Conservation (phyloP, 1,284 basidiomycete species). For the Naganishia albida region DNA sequence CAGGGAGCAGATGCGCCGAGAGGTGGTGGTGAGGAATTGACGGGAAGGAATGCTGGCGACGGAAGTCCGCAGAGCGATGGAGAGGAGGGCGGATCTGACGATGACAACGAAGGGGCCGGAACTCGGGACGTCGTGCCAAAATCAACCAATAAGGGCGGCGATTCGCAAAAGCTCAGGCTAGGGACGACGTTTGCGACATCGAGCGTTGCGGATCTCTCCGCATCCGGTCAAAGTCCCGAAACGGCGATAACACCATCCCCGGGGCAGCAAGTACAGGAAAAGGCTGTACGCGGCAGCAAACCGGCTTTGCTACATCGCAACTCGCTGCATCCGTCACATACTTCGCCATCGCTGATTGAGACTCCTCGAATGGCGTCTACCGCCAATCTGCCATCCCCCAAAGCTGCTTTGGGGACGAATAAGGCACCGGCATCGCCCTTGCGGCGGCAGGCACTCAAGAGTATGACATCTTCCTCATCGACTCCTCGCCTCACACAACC, state of each 20-base stretch:
- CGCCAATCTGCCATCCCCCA: constrained; percentile 8
- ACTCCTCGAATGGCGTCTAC: constrained; percentile 17
- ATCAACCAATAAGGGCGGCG: constrained; percentile 5
- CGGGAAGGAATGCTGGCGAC: constrained; percentile 54
- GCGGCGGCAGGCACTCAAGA: constrained; percentile 12
- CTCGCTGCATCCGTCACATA: constrained; percentile 33
- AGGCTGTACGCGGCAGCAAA: constrained; percentile 29
- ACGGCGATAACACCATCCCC: constrained; percentile 29
- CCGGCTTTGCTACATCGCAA: constrained; percentile 28
- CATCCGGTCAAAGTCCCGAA: constrained; percentile 17
- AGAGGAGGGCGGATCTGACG: constrained; percentile 1
- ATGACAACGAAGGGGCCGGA: constrained; percentile 10
- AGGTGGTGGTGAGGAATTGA: constrained; percentile 29
- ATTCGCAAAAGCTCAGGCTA: constrained; percentile 1
- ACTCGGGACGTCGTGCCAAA: not conserved
- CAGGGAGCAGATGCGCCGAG: constrained; percentile 50
- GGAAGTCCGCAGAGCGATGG: not conserved
- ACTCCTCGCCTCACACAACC: constrained; percentile 7
- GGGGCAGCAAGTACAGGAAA: constrained; percentile 29
- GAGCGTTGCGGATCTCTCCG: constrained; percentile 19
- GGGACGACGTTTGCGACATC: constrained; percentile 9
- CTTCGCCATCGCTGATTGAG: constrained; percentile 30
- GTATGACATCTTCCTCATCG: constrained; percentile 14
- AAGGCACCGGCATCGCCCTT: constrained; percentile 3
- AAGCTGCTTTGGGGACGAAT: not conserved